Conservation (phyloP, 768 basidiomycete species). For the Kondoa subrosea region DNA sequence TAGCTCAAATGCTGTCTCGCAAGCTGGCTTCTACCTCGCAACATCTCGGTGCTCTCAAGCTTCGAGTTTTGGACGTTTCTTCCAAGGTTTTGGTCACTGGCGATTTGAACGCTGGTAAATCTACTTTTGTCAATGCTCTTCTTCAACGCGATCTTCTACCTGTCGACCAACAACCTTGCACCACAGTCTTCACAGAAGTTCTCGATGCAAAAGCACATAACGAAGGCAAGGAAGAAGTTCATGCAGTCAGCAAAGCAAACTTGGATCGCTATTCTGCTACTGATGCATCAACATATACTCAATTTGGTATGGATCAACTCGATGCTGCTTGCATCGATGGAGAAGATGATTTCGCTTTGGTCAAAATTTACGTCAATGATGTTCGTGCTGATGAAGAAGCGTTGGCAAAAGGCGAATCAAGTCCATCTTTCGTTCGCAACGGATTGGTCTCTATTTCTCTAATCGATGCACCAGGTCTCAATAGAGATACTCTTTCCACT, state of each 20-base stretch:
- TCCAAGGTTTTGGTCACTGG: constrained; percentile 96
- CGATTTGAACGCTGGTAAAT: constrained; percentile 95
- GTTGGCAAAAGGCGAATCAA: constrained; percentile 3
- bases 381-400: constrained; percentile 42
- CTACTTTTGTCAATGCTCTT: constrained; percentile 91
- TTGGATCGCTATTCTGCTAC: constrained; percentile 45
- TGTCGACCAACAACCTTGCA: constrained; percentile 94
- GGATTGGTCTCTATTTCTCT: constrained; percentile 84
- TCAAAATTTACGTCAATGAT: constrained; percentile 81
- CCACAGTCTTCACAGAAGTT: constrained; percentile 92
- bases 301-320: constrained; percentile 49
- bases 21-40: constrained; percentile 54
- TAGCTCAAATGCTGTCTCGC: constrained; percentile 77
- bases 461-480: constrained; percentile 94
- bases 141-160: constrained; percentile 84
- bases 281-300: constrained; percentile 61
- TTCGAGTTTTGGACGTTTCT: constrained; percentile 73
- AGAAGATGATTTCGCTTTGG: constrained; percentile 49
- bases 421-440: constrained; percentile 24
- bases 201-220: constrained; percentile 67
- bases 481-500: constrained; percentile 84
- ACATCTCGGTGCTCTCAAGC: constrained; percentile 68
- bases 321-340: constrained; percentile 63
- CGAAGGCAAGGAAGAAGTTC: constrained; percentile 62
- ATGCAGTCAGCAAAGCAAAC: constrained; percentile 52